Base-by-base conservation (phyloP, 768 basidiomycete genomes). In the Boletus edulis region DNA sequence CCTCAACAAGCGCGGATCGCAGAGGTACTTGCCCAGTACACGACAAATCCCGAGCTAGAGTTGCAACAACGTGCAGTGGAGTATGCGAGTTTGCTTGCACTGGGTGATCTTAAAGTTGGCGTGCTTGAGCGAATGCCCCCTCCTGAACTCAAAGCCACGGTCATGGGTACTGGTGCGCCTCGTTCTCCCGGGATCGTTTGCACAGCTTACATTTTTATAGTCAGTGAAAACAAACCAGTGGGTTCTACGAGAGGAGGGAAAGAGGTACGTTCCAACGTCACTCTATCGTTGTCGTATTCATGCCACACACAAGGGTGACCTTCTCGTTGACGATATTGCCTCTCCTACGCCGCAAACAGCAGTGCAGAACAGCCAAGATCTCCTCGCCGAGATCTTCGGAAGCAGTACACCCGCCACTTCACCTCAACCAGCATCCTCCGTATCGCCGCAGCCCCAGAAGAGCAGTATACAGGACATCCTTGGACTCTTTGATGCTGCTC, bases 71-170 rank as follows among this genome's bases (percentile, higher is more conserved):
- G 97, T 41, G 89, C 94, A 0, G 92, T 98, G 14, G 97, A 99
- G 71, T 98, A 94, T 70, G 91, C 89, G 1, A 89, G 83, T 62
- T 69, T 99, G 61, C 93, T 92, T 67, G 83, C 79, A 29, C 73
- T 92, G 9, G 87, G 86, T 6, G 85, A 89, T n/a, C 74, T 90
- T 20, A 79, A 83, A 55, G 78, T 80, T 9, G 97, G 96, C 37
- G 94, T 99, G 1, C 71, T 98, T 56, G 97, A 99, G 75, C 83
- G 94, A 52, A 99, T 99, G 97, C 97, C 97, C n/a, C 90, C 93
- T 6, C 97, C 97, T 2, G 97, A 99, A 70, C 74, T 98, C 60
- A 97, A 95, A 74, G 88, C 90, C n/a, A 98, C 96, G 3, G 91
- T 98, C 3, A 89, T 96, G 80, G 97, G 93, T 44, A 81, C 89